Base-by-base conservation (phyloP, 1,139 yeast species). In the Yamadazyma diospyri region DNA sequence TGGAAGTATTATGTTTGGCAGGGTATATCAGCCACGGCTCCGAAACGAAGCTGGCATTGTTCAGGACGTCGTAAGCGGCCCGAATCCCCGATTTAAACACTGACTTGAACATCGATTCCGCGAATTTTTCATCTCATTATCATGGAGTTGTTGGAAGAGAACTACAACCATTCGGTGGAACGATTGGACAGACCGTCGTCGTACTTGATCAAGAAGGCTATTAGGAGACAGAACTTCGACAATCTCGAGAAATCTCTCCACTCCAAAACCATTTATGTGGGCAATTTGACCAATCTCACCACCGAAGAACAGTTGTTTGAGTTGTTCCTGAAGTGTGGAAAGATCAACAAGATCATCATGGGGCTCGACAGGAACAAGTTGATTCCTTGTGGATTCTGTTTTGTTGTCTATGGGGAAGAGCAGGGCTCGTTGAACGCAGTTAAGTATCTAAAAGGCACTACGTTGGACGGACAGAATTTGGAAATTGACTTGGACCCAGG, bases 321-420 rank as follows among this genome's bases (percentile, higher is more conserved):
- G 53, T 62, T 89, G 33, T 87, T 89, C 51, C 73, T 81, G 47
- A 81, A 81, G 48, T 77, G 85, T 52, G 98, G 97, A 1, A 64
- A 73, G 9, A 79, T 89, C 23, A 77, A 77, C 41, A 69, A 83
- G 47, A 84, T 88, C 28, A 78, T 89, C 38, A 89, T 92, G 97
- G 98, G 98, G 0, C 70, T 89, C 32, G 97, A 89, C 53, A 72
- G 96, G 41, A 81, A 81, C 52, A 81, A 83, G 45, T 77, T 81
- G 49, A 87, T 96, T 0, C 97, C 97, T 1, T 88, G 97, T 54
- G 97, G 97, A 20, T 92, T 92, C 59, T 88, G 97, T 53, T 89
- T 89, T 57, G 88, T 89, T 21, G 81, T 86, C 29, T 92, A 80
- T 55, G 71, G 71, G 35, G 59, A 67, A 9, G 80, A 80, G 35